Conservation (phyloP, 2,329 filamentous ascomycete species). For the Clarireedia paspali region DNA sequence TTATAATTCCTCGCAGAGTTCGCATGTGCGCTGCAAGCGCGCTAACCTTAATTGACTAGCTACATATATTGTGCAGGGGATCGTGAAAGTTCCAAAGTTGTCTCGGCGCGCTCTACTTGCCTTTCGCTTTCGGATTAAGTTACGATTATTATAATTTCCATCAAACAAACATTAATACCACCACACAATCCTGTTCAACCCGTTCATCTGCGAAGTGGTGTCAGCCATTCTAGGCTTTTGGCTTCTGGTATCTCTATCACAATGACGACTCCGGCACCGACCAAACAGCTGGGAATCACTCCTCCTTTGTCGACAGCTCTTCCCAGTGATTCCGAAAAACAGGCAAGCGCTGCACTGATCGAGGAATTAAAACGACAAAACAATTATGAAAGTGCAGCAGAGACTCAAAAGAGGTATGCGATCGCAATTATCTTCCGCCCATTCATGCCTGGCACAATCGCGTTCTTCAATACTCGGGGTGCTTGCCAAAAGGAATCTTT, state of each 20-base stretch:
- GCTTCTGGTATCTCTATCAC: slow-evolving; percentile 7
- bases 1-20: no score
- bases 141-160: neutral
- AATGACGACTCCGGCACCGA: slow-evolving; percentile 23
- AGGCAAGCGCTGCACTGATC: slow-evolving; percentile 70
- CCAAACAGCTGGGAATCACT: slow-evolving; percentile 55
- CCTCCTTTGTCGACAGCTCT: slow-evolving; percentile 71
- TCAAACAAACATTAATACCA: slow-evolving; percentile 2
- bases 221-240: neutral
- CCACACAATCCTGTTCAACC: no score
- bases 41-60: no score
- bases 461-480: neutral
- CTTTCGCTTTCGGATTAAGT: no score
- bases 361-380: slow-evolving; percentile 82
- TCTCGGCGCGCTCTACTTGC: no score
- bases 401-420: slow-evolving; percentile 71
- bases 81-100: no score
- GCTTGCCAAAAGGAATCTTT: no score
- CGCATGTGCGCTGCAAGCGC: no score
- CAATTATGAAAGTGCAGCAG: slow-evolving; percentile 79
- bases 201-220: neutral
- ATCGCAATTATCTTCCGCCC: neutral
- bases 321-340: slow-evolving; percentile 69
- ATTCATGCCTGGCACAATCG: neutral
- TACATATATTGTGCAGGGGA: no score